These are phyloP conservation scores for Agrocybe praecox DNA, from an alignment of 768 basidiomycete genomes.

Conservation along the genomic window DNA sequence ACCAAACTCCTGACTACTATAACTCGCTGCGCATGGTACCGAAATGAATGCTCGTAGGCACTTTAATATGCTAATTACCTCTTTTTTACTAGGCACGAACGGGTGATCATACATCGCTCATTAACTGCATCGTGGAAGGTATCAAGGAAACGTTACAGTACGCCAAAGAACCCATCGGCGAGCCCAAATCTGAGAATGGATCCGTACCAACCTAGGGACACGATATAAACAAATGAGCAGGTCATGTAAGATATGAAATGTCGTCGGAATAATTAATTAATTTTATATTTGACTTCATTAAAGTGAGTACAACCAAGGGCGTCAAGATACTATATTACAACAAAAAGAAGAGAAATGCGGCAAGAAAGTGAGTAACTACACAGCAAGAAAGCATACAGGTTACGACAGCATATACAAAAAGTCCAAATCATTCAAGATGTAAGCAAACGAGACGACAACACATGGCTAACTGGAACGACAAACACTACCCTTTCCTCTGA, in stretches of 20 bases:
- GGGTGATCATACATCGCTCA: constrained; percentile 23
- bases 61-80: constrained; percentile 1
- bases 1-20: constrained; percentile 26
- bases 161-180: not conserved
- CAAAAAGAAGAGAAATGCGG: too few relatives aligned
- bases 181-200: not conserved
- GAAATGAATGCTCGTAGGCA: not conserved
- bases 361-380: too few relatives aligned
- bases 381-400: too few relatives aligned
- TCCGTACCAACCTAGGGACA: not conserved
- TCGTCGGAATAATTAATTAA: too few relatives aligned
- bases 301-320: too few relatives aligned
- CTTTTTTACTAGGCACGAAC: constrained; percentile 18
- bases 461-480: not conserved
- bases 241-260: too few relatives aligned
- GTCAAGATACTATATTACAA: too few relatives aligned
- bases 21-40: constrained; percentile 22
- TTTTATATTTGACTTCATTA: too few relatives aligned
- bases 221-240: too few relatives aligned
- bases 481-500: not conserved
- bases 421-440: not conserved
- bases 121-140: constrained; percentile 23
- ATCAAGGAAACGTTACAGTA: constrained; percentile 18
- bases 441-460: too few relatives aligned
- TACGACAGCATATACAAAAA: not conserved